Base-by-base conservation (phyloP, 2,329 filamentous ascomycete genomes). In the Alternaria solani region DNA sequence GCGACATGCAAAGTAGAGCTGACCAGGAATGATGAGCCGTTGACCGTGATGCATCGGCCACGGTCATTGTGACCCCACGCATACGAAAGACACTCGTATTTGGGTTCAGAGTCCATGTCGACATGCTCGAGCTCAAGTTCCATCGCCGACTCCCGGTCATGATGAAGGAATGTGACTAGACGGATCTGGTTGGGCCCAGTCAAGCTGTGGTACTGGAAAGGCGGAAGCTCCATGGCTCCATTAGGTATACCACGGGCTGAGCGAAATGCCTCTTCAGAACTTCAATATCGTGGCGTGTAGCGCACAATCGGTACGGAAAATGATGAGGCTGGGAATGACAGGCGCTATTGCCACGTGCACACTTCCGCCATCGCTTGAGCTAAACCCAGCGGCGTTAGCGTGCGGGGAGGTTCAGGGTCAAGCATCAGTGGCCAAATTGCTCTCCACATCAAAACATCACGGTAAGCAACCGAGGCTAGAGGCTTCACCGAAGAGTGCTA, bases 341-440 rank as follows among this genome's bases (percentile, higher is more conserved):
- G 46, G 32, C 32, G 32, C 0, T 36, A 20, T 7, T 16, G 20
- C 6, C 3, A 49, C 5, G 8, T 4, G 20, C 6, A 16, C 39
- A 41, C 2, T 41, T 14, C 18, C 39, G 18, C 39, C 7, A 12
- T 49, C 20, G 3, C 23, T 7, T 5, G 20, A 38, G 5, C 46
- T 12, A 49, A 36, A 5, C 46, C 46, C 5, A 38, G 14, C 36
- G 2, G 32, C 32, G 46, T 7, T 36, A 49, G 32, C 30, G 26
- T 49, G 46, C 46, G 46, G 46, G 46, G 46, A 49, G 46, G 25
- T 25, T 49, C 23, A 49, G 32, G 32, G 46, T 36, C 46, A 49
- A 25, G 14, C 34, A 20, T 39, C 36, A 51, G 28, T 54, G 46
- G 54, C 54, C 44, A 41, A 57, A 57, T 42, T 57, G 46, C 28